phyloP scores from a whole-genome alignment of 176 grass and related monocot genomes.

The Chrysopogon serrulatus region DNA sequence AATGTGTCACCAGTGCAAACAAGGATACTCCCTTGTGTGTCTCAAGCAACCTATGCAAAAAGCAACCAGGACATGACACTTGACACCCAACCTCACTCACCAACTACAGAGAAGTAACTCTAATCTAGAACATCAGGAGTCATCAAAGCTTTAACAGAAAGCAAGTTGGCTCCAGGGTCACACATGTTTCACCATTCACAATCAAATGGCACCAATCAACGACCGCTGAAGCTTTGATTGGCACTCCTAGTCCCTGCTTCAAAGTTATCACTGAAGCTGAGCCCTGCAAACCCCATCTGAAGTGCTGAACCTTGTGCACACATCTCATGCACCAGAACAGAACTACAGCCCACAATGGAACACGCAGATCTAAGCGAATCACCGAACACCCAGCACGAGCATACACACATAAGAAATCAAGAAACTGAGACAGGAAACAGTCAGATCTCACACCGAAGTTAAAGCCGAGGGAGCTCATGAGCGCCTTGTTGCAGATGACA shows the following conservation, averaged over 20 bases:
- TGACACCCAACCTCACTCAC: neutral
- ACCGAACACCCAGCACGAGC: neutral
- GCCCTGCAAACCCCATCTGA: neutral
- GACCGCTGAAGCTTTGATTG: neutral
- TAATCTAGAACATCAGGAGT: neutral
- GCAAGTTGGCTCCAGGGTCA: neutral
- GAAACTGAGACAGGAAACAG: slow-evolving; percentile 15
- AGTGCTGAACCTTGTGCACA: neutral
- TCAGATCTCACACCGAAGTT: slow-evolving; percentile 86
- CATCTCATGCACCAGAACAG: neutral
- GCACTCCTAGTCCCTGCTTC: neutral
- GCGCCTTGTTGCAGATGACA: slow-evolving; percentile 98
- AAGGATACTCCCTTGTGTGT: neutral
- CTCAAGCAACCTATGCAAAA: slow-evolving; percentile 27
- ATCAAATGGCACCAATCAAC: neutral
- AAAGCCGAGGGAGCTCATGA: slow-evolving; percentile 95
- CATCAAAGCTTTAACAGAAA: neutral
- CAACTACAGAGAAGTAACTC: slow-evolving; percentile 6
- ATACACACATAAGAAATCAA: neutral
- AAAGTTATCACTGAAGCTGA: slow-evolving; percentile 19
- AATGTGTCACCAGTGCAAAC: slow-evolving; percentile 19
- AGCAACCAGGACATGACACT: slow-evolving; percentile 12
- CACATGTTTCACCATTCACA: neutral
- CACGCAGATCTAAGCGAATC: slow-evolving; percentile 3
- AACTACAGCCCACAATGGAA: neutral